Conservation (phyloP, 306 rosid genomes). For the Cucurbita moschata region DNA sequence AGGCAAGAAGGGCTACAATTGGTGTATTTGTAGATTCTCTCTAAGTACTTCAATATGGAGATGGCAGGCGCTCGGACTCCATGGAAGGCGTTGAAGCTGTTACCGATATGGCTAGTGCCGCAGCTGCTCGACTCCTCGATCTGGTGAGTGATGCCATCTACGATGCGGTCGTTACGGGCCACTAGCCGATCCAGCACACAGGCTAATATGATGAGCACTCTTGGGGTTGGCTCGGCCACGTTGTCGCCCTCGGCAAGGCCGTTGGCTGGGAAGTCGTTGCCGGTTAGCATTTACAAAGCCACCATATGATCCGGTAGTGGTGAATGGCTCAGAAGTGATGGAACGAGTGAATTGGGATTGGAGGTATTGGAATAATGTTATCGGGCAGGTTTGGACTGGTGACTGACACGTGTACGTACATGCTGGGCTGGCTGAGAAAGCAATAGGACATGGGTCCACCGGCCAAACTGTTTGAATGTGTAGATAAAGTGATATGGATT, state of each 20-base stretch:
- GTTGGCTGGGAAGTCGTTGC: not conserved
- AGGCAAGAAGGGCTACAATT: slow-evolving; percentile 88
- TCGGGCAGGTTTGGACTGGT: not conserved
- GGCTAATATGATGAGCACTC: not conserved
- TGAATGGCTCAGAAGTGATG: not conserved
- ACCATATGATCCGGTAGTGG: not conserved
- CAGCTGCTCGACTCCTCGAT: not conserved
- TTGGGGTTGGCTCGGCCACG: not conserved
- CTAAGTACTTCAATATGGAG: slow-evolving; percentile 77
- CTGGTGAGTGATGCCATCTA: not conserved
- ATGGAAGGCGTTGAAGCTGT: slow-evolving; percentile 24
- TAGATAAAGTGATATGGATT: slow-evolving; percentile 3
- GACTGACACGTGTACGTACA: not conserved
- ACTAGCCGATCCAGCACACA: not conserved
- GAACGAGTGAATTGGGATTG: not conserved
- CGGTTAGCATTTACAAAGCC: not conserved
- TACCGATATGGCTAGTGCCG: not conserved
- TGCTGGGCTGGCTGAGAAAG: not conserved
- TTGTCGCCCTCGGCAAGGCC: not conserved
- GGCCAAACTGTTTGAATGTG: not conserved
- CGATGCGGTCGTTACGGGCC: slow-evolving; percentile 6
- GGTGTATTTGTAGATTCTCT: slow-evolving; percentile 82
- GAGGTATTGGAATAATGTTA: too few relatives aligned
- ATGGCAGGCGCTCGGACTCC: slow-evolving; percentile 77
- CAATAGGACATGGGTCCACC: not conserved